Evolutionary conservation across 2,329 filamentous ascomycete genomes (phyloP), one percentile per base, ranked within the genome.

Genomic region (Fusarium zealandicum): DNA sequence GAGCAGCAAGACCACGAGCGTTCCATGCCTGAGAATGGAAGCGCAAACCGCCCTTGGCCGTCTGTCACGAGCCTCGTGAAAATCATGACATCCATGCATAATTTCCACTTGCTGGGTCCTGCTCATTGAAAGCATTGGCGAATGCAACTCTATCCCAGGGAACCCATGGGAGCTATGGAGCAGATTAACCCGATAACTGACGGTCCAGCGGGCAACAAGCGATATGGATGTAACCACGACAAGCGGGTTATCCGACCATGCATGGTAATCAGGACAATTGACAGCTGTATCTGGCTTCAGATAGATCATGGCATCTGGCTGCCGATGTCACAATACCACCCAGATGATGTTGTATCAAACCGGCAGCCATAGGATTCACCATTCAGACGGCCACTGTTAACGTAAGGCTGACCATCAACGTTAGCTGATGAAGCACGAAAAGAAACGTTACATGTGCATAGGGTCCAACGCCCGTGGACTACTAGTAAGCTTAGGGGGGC

Each of bases 371-470:
- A 20, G 20, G 6, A 20, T 20, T 6, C 20, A 20, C 6, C 20
- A 6, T 20, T 6, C 4, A 20, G 20, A 20, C 17, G 17, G 40
- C 27, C 27, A 44, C 14, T 25, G 33, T 14, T 18, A 12, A 16
- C n/a, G n/a, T n/a, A n/a, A 36, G 33, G 41, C 41, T 44, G 32
- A 48, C 44, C 41, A 20, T 37, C 52, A 20, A 6, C 20, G 27
- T 37, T 57, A 20, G 20, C 20, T 20, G 20, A 38, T 12, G 16
- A 5, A 33, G 33, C 20, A 33, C 44, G 30, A 51, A 33, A 56
- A 42, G 59, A 59, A 61, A 61, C 59, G 59, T 61, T 61, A 61
- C 59, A 61, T 61, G 59, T 38, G 57, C 53, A 44, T 54, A 57
- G 18, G 42, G 42, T 6, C 42, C 42, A 44, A 31, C 30, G 18